Evolutionary conservation across 169 alveolate genomes (phyloP).

Genomic region (Cryptosporidium parvum): DNA sequence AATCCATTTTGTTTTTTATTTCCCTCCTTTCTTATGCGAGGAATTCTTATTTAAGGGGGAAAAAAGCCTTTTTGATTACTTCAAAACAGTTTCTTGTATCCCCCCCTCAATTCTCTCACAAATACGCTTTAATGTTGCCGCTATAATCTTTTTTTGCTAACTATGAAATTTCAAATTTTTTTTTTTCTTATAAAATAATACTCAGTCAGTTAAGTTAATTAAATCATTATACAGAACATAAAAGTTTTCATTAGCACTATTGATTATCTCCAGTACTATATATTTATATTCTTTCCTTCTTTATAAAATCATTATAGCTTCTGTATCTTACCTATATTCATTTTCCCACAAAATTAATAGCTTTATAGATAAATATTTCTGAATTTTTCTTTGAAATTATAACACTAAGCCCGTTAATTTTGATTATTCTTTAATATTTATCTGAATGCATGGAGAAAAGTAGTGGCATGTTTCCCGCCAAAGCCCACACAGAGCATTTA

Average conservation of each 20-base stretch:
- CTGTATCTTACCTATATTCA: neutral
- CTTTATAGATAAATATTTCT: neutral
- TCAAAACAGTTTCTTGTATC: neutral
- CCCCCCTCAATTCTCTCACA: slow-evolving; percentile 32
- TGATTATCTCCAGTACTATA: neutral
- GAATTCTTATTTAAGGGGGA: neutral
- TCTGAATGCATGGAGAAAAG: neutral
- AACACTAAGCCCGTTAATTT: neutral
- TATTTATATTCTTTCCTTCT: too few species aligned
- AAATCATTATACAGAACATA: neutral
- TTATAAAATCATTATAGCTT: neutral
- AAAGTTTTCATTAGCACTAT: too few species aligned
- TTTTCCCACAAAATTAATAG: neutral
- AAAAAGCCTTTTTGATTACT: slow-evolving; percentile 19
- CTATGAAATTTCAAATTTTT: too few species aligned
- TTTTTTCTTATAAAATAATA: too few species aligned
- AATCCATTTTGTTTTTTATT: slow-evolving; percentile 16
- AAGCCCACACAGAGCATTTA: slow-evolving; percentile 33
- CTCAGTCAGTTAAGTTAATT: too few species aligned
- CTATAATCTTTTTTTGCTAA: neutral
- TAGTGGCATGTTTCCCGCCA: slow-evolving; percentile 29
- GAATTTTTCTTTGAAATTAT: neutral
- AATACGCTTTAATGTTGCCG: slow-evolving; percentile 12
- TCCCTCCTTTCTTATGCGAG: neutral
- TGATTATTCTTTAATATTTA: neutral